A percentile compares a stretch with the other conserved stretches of the same genome.
Evolutionary conservation across 1,139 yeast species (phyloP).

Genomic region (Pichia sp.): DNA sequence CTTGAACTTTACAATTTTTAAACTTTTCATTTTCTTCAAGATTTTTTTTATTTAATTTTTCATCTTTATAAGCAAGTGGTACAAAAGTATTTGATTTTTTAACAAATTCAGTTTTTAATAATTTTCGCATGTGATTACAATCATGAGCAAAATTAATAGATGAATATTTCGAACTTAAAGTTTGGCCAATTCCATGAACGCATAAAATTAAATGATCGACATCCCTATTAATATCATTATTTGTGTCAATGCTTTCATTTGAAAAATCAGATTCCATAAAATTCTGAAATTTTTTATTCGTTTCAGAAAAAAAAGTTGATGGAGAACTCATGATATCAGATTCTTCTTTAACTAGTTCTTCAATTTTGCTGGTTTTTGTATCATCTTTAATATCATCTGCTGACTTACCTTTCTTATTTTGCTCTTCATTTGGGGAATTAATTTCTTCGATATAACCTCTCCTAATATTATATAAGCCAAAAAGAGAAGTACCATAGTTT

Average conservation of each 20-base stretch:
- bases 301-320: slow-evolving; percentile 10
- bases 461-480: slow-evolving; percentile 27
- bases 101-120: slow-evolving; percentile 51
- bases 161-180: slow-evolving; percentile 71
- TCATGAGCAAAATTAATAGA: slow-evolving; percentile 85
- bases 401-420: slow-evolving; percentile 3
- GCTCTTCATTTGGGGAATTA: slow-evolving; percentile 6
- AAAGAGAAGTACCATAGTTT: slow-evolving; percentile 18
- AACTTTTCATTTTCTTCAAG: too few species aligned
- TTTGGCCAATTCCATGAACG: slow-evolving; percentile 93
- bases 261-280: slow-evolving; percentile 51
- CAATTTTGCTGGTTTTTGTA: neutral
- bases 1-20: slow-evolving; percentile 61
- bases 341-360: neutral
- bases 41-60: slow-evolving; percentile 4
- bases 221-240: slow-evolving; percentile 40
- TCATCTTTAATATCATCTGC: neutral
- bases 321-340: neutral
- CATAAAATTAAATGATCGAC: slow-evolving; percentile 80
- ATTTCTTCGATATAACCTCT: slow-evolving; percentile 27
- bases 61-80: slow-evolving; percentile 33
- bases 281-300: slow-evolving; percentile 32
- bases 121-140: slow-evolving; percentile 61
- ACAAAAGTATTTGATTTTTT: slow-evolving; percentile 36
- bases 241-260: slow-evolving; percentile 29